These are phyloP conservation scores for Verticillium tricorpus DNA, from an alignment of 2,329 filamentous ascomycete genomes.

Conservation along the genomic window DNA sequence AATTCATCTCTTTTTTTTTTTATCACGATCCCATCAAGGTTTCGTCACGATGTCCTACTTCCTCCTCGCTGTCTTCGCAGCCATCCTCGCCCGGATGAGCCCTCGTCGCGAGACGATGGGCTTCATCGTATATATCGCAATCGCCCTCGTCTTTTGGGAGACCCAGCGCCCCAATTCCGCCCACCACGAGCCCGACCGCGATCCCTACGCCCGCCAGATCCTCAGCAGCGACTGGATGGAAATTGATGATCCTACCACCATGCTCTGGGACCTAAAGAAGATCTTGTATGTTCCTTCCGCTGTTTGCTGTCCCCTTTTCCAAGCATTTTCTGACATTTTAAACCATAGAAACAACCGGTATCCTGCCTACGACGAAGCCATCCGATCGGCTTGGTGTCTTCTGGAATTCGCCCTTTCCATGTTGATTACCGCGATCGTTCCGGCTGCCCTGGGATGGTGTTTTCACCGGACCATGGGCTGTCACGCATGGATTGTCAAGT, in stretches of 20 bases:
- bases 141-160: not conserved
- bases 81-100: not conserved
- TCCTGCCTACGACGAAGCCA: not conserved
- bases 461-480: not conserved
- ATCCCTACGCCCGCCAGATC: not conserved
- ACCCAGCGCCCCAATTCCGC: not conserved
- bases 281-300: not conserved
- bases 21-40: not conserved
- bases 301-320: not conserved
- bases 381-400: not conserved
- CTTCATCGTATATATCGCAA: not conserved
- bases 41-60: not conserved
- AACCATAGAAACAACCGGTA: not conserved
- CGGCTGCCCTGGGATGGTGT: not conserved
- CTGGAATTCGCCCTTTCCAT: not conserved
- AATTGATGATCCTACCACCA: not conserved
- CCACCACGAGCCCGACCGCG: not conserved
- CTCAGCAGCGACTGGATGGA: not conserved
- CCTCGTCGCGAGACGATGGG: not conserved
- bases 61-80: not conserved
- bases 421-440: not conserved
- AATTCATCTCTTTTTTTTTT: not conserved
- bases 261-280: too few relatives aligned
- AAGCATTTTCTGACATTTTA: not conserved
- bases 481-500: not conserved